Evolutionary conservation across 257 asterid genomes (phyloP).

Genomic region (Petrea volubilis): DNA sequence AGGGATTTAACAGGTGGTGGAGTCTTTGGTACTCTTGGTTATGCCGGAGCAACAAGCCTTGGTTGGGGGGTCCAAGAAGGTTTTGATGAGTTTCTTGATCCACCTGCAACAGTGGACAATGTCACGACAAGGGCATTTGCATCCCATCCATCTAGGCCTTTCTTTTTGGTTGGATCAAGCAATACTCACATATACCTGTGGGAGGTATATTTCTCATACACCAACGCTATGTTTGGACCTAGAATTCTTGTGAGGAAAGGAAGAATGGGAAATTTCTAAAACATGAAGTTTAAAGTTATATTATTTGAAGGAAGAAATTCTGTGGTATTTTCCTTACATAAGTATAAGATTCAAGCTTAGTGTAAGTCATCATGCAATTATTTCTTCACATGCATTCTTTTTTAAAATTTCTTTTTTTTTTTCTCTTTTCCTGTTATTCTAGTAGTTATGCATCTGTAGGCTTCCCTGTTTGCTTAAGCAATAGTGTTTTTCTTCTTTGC

Average conservation of each 20-base stretch:
- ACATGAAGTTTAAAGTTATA: no score
- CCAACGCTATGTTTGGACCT: neutral
- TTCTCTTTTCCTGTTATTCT: neutral
- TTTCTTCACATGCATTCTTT: neutral
- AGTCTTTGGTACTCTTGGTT: constrained; percentile 64
- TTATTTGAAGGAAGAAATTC: no score
- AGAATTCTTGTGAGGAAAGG: no score
- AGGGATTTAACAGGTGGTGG: constrained; percentile 54
- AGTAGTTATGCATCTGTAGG: neutral
- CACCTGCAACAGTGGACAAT: constrained; percentile 79
- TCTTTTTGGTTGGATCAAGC: constrained; percentile 95
- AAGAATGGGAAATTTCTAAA: no score
- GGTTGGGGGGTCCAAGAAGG: constrained; percentile 94
- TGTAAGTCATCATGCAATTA: no score
- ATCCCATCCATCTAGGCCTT: constrained; percentile 88
- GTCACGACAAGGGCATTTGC: constrained; percentile 79
- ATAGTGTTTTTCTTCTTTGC: constrained; percentile 1
- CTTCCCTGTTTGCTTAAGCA: constrained; percentile 1
- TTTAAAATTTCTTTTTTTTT: neutral
- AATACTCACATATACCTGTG: constrained; percentile 90
- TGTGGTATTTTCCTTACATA: no score
- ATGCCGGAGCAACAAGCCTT: constrained; percentile 68
- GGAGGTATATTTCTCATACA: constrained; percentile 61
- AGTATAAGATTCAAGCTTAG: no score
- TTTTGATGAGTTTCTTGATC: constrained; percentile 82